These are phyloP conservation scores for Jimgerdemannia flammicorona DNA, from an alignment of 192 early-diverging fungal species.

Conservation along the genomic window DNA sequence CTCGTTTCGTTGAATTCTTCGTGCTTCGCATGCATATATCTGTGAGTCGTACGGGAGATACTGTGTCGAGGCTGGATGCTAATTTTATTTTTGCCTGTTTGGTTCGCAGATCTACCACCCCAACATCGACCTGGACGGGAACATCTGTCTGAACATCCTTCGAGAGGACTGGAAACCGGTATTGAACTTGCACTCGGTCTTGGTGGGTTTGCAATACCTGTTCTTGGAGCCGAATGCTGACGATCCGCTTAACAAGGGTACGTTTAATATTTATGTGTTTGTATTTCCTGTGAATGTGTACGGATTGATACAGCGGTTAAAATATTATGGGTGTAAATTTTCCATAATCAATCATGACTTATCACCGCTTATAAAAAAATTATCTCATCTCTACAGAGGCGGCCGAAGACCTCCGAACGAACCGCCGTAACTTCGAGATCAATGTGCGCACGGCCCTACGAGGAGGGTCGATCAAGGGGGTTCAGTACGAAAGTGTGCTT, in stretches of 20 bases:
- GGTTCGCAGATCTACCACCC: slow-evolving; percentile 86
- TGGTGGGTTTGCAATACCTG: slow-evolving; percentile 90
- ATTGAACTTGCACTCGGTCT: slow-evolving; percentile 84
- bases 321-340: neutral
- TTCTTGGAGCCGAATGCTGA: slow-evolving; percentile 95
- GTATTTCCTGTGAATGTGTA: too few relatives aligned
- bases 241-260: slow-evolving; percentile 95
- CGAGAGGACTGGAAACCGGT: slow-evolving; percentile 99
- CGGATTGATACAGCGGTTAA: neutral
- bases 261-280: neutral
- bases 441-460: slow-evolving; percentile 77
- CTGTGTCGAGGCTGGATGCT: too few relatives aligned
- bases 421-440: slow-evolving; percentile 64
- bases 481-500: slow-evolving; percentile 66
- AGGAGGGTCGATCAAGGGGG: slow-evolving; percentile 66
- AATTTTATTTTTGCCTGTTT: neutral
- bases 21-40: too few relatives aligned
- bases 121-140: slow-evolving; percentile 95
- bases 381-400: slow-evolving; percentile 52
- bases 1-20: neutral
- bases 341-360: slow-evolving; percentile 7
- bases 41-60: too few relatives aligned
- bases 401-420: slow-evolving; percentile 71
- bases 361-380: neutral
- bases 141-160: slow-evolving; percentile 95